Evolutionary conservation across 2,329 filamentous ascomycete species (phyloP).

Genomic region (Dothideomycetes sp.): DNA sequence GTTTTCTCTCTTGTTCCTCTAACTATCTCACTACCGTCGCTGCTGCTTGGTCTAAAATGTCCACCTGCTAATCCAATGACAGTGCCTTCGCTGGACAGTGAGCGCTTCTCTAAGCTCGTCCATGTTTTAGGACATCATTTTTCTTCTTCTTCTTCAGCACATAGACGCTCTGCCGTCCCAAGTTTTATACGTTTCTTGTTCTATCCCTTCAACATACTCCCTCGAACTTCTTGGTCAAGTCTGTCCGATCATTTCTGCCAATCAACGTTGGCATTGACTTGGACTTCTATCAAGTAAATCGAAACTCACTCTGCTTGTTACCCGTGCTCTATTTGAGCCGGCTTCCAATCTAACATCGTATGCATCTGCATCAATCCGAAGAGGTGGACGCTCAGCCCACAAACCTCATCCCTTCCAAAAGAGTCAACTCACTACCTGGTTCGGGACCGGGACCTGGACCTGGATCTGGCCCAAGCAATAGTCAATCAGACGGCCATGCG

Average conservation of each 20-base stretch:
- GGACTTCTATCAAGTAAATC: too few relatives aligned
- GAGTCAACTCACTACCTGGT: neutral
- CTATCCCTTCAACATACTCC: too few relatives aligned
- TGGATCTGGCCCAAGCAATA: neutral
- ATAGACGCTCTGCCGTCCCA: slow-evolving; percentile 14
- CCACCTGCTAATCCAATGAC: too few relatives aligned
- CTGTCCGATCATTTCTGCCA: too few relatives aligned
- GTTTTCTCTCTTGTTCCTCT: too few relatives aligned
- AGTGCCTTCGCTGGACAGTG: too few relatives aligned
- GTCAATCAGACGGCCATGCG: neutral
- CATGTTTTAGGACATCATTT: slow-evolving; percentile 2
- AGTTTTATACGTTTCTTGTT: slow-evolving; percentile 5
- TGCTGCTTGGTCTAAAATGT: too few relatives aligned
- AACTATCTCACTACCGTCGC: too few relatives aligned
- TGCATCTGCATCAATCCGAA: neutral
- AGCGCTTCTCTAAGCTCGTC: too few relatives aligned
- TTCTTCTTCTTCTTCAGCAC: slow-evolving; percentile 10
- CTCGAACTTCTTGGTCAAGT: too few relatives aligned
- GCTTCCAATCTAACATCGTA: neutral
- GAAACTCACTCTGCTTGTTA: too few relatives aligned
- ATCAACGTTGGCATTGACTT: too few relatives aligned
- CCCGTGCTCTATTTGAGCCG: neutral
- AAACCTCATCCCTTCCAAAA: neutral
- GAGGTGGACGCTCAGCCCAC: neutral
- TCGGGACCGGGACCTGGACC: neutral